Conservation (phyloP, 306 rosid genomes). For the Purshia tridentata region DNA sequence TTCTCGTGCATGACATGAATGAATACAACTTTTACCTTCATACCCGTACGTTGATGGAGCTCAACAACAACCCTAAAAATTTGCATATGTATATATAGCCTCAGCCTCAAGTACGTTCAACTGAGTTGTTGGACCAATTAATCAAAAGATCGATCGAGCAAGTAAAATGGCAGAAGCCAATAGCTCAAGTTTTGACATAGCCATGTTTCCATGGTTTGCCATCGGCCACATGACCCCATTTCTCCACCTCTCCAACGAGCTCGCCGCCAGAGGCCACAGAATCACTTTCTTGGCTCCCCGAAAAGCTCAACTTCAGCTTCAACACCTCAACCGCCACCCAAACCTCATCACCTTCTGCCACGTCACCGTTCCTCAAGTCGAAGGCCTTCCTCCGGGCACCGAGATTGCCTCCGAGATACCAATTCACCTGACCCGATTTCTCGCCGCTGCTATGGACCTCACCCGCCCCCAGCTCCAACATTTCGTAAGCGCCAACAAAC, state of each 20-base stretch:
- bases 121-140: too few species aligned
- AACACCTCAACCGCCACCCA: constrained; percentile 30
- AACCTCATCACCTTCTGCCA: constrained; percentile 39
- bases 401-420: constrained; percentile 50
- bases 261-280: constrained; percentile 44
- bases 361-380: constrained; percentile 30
- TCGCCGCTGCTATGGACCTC: constrained; percentile 35
- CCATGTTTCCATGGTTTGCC: constrained; percentile 62
- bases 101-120: too few species aligned
- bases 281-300: constrained; percentile 37
- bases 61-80: too few species aligned
- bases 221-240: constrained; percentile 56
- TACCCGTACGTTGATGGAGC: too few species aligned
- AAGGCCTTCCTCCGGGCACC: constrained; percentile 43
- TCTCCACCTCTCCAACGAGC: constrained; percentile 48
- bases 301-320: constrained; percentile 29
- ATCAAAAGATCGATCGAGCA: too few species aligned
- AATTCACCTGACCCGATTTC: constrained; percentile 6
- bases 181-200: constrained; percentile 24
- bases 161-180: not conserved
- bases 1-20: too few species aligned
- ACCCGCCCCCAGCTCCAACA: constrained; percentile 31
- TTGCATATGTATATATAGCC: too few species aligned
- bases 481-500: constrained; percentile 12
- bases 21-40: too few species aligned